Evolutionary conservation across 768 basidiomycete genomes (phyloP), one percentile per base, ranked within the genome.

Genomic region (Calocybe indica): DNA sequence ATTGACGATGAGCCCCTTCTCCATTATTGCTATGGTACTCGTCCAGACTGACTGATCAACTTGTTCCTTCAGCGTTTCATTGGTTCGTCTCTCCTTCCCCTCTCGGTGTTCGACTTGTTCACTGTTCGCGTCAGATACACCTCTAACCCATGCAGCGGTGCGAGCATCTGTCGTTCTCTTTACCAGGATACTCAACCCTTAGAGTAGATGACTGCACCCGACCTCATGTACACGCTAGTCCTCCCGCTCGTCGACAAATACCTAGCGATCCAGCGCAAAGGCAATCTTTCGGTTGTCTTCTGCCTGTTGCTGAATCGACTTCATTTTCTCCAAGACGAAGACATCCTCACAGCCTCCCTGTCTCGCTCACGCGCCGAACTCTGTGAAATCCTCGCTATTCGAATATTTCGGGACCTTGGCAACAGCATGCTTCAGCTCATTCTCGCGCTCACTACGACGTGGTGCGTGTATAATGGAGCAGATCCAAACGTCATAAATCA

Each of bases 181-280:
- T 28, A 34, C 32, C 3, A 42, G 6, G 2, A 11, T 37, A 40
- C 28, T 32, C 48, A 13, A 45, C 49, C 34, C 35, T 37, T 8
- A 28, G 46, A 44, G 11, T 64, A 94, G 84, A 71, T 96, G 39
- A 78, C 76, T 1, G 83, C 85, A 1, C 90, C 94, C 1, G 94
- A 97, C 62, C 76, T 93, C 33, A 92, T 88, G 1, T 96, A 96
- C 61, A 87, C 90, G 1, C 83, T 97, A 52, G 74, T 95, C 46
- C 85, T 83, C 34, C 94, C 94, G 0, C 74, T 97, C 31, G 79
- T 84, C 40, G 88, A 93, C 49, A 95, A 93, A 68, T 96, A 96
- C 64, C 68, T 78, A 30, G 72, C 74, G 7, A 67, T 92, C 42
- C 87, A 90, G 59, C 75, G 72, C 28, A 61, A 71, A 39, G 85